Conservation (phyloP, 805 yeast species). For the Pachysolen tannophilus region DNA sequence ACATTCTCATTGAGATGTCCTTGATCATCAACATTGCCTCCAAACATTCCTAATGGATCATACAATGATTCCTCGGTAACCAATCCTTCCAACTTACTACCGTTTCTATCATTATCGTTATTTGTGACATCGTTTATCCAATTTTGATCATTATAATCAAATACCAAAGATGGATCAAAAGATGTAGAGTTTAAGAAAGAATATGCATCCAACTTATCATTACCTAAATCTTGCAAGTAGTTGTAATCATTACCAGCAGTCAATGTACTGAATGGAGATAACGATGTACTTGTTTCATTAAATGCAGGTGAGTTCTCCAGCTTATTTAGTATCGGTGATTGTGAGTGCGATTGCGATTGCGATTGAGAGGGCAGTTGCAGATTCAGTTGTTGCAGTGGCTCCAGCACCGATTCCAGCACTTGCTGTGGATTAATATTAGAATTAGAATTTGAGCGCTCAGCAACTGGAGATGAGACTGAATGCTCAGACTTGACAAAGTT, state of each 20-base stretch:
- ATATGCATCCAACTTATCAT: conserved; percentile 29
- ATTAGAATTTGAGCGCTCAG: too few relatives aligned
- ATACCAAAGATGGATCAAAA: conserved; percentile 49
- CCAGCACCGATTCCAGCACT: too few relatives aligned
- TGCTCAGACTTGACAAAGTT: neutral
- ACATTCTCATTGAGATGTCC: too few relatives aligned
- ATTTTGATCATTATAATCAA: conserved; percentile 16
- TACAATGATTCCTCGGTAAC: conserved; percentile 50
- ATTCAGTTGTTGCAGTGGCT: too few relatives aligned
- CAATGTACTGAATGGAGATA: too few relatives aligned
- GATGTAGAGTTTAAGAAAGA: conserved; percentile 37
- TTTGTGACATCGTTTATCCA: conserved; percentile 12
- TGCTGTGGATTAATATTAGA: neutral
- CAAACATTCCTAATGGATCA: conserved; percentile 37
- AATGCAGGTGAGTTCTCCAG: neutral
- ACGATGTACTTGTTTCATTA: neutral
- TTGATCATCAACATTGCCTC: neutral
- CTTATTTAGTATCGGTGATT: too few relatives aligned
- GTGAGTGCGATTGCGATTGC: neutral
- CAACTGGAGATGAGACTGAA: neutral
- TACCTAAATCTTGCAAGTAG: too few relatives aligned
- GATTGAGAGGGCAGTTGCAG: neutral
- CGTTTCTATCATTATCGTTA: conserved; percentile 21
- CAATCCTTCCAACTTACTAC: conserved; percentile 28
- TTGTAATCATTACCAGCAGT: too few relatives aligned